phyloP scores from a whole-genome alignment of 225 moss, liverwort and hornwort genomes.

The Physcomitrellopsis africana region DNA sequence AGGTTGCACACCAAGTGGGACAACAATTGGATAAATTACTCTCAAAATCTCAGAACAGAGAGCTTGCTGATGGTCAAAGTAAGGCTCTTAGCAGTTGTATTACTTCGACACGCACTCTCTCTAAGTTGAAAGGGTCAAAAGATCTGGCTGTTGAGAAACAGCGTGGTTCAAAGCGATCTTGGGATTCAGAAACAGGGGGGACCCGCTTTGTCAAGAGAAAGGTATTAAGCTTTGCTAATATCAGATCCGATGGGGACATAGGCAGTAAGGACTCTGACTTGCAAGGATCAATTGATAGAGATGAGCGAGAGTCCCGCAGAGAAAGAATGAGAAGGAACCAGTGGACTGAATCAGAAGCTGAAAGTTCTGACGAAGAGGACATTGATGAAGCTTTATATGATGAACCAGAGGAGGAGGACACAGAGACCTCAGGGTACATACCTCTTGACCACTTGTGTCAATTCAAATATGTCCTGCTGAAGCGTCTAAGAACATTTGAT shows the following conservation, averaged over 20 bases:
- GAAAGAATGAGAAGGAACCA: conserved; percentile 67
- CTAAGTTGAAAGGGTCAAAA: conserved; percentile 58
- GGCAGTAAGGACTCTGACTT: conserved; percentile 72
- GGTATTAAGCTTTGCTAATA: conserved; percentile 53
- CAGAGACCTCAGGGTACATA: conserved; percentile 73
- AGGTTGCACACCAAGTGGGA: conserved; percentile 71
- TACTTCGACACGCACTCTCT: conserved; percentile 53
- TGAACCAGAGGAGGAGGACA: conserved; percentile 76
- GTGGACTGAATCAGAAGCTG: conserved; percentile 85
- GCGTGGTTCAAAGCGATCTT: conserved; percentile 65
- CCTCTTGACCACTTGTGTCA: conserved; percentile 22
- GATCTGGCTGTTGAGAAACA: conserved; percentile 50
- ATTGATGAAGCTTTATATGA: conserved; percentile 66
- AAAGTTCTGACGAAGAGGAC: conserved; percentile 86
- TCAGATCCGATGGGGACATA: conserved; percentile 60
- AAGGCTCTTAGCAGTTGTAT: conserved; percentile 63
- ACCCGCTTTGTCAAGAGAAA: conserved; percentile 68
- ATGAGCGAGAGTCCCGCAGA: conserved; percentile 58
- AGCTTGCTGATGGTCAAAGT: conserved; percentile 56
- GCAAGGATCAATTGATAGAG: conserved; percentile 64
- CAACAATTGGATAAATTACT: conserved; percentile 53
- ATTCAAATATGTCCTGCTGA: conserved; percentile 4
- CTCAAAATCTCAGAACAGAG: conserved; percentile 44
- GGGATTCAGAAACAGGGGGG: conserved; percentile 54
- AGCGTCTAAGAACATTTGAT: not conserved